A percentile compares a stretch with the other conserved stretches of the same genome.
These are phyloP conservation scores for Gastrolobium bilobum DNA, from an alignment of 306 rosid genomes.

Conservation along the genomic window DNA sequence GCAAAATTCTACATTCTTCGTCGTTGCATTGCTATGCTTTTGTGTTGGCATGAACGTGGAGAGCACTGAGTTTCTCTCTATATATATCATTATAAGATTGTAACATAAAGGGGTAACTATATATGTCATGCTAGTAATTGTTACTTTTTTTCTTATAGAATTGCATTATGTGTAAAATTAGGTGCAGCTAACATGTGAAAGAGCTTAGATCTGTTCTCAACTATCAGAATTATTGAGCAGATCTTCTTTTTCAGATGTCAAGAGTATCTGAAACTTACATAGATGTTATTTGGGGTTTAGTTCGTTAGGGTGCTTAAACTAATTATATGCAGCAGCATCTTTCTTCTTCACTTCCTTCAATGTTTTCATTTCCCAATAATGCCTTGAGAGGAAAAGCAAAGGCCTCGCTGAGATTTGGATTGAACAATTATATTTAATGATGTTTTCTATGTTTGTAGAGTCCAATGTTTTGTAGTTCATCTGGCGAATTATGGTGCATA, in stretches of 20 bases:
- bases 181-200: conserved; percentile 47
- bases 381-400: not conserved
- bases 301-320: conserved; percentile 24
- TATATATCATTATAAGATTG: conserved; percentile 20
- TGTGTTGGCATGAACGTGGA: conserved; percentile 79
- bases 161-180: conserved; percentile 40
- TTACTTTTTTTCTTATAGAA: conserved; percentile 35
- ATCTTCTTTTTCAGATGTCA: conserved; percentile 54
- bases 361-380: conserved; percentile 8
- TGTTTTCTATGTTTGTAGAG: conserved; percentile 17
- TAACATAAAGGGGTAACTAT: conserved; percentile 32
- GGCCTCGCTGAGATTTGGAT: conserved; percentile 6
- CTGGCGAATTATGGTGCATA: conserved; percentile 29
- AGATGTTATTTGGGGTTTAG: conserved; percentile 8
- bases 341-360: conserved; percentile 36
- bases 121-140: conserved; percentile 40
- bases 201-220: conserved; percentile 56
- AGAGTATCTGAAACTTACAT: conserved; percentile 24
- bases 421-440: conserved; percentile 1
- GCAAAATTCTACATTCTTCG: conserved; percentile 91
- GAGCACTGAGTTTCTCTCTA: conserved; percentile 50
- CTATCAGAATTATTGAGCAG: conserved; percentile 42
- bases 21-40: conserved; percentile 85
- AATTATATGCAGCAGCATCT: not conserved
- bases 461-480: conserved; percentile 23